These are phyloP conservation scores for Oryza glaberrima DNA, from an alignment of 176 grass and related monocot genomes.

Conservation along the genomic window DNA sequence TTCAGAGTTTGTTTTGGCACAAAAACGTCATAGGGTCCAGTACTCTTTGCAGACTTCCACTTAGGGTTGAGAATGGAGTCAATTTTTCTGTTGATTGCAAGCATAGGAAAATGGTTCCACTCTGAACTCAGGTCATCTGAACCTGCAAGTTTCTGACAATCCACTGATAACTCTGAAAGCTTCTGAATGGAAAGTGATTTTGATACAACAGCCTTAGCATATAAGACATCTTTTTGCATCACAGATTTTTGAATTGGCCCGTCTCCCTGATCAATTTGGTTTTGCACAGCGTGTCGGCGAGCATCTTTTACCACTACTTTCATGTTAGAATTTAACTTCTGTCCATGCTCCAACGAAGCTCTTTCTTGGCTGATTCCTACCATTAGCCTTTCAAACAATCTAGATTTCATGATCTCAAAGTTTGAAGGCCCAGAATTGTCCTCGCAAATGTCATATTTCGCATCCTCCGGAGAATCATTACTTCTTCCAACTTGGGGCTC, in stretches of 20 bases:
- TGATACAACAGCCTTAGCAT: conserved; percentile 39
- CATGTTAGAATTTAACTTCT: conserved; percentile 32
- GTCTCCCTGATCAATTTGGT: conserved; percentile 25
- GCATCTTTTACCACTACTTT: background rate
- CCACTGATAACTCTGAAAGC: conserved; percentile 37
- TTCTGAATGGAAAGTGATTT: conserved; percentile 53
- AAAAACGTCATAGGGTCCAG: conserved; percentile 32
- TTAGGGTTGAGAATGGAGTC: conserved; percentile 52
- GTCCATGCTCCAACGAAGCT: conserved; percentile 28
- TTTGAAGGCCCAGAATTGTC: conserved; percentile 5
- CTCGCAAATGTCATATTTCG: background rate
- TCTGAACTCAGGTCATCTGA: conserved; percentile 45
- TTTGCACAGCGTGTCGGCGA: conserved; percentile 36
- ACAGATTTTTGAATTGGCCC: conserved; percentile 32
- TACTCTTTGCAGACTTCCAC: conserved; percentile 19
- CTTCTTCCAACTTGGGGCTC: conserved; percentile 20
- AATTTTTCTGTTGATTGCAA: conserved; percentile 59
- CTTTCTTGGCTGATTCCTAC: conserved; percentile 41
- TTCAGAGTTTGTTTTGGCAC: conserved; percentile 44
- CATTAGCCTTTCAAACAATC: conserved; percentile 46
- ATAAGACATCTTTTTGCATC: conserved; percentile 38
- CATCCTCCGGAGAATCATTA: conserved; percentile 19
- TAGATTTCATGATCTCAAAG: conserved; percentile 46
- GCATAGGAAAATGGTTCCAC: conserved; percentile 62
- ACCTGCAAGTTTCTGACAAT: conserved; percentile 41